Base-by-base conservation (phyloP, 179 eudicot species). In the Silene vulgaris region DNA sequence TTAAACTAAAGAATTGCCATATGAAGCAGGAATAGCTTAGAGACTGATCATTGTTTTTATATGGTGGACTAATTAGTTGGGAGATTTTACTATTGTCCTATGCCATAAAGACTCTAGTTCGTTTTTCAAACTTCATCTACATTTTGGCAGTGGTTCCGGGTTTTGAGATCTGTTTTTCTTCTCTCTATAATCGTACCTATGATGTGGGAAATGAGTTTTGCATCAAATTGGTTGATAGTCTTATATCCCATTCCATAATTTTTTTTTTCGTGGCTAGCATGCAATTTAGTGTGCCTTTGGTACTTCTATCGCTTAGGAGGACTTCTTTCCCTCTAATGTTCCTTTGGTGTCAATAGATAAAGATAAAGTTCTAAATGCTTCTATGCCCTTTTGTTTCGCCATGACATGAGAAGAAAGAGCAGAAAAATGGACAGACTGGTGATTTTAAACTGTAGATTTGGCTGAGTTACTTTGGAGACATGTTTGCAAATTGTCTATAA, bases 371-470 rank as follows among this genome's bases (percentile, higher is more conserved):
- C 12, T 13, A 16, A 23, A 28, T 23, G 35, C 32, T 11, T 64
- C 6, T 26, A 64, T 11, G 28, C 16, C n/a, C 2, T 23, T 26
- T 64, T 28, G 68, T 64, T 64, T 64, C 9, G 68, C 68, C 17
- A 23, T 26, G 68, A 64, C 68, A 64, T 64, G 37, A 64, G 35
- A 64, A 64, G 68, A 28, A 5, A 62, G 68, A 60, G 26, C 64
- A 5, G 23, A 21, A 60, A 20, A 5, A 1, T 4, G 52, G 14
- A 45, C 52, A 45, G 52, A 45, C 52, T 11, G 52, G 52, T 45
- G 14, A 45, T 45, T 13, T 45, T 9, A 11, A 45, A 11, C 52
- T 45, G 52, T 45, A 45, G 52, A 45, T 45, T 45, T 45, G 13
- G 52, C 52, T 0, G 52, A 45, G 52, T 9, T 45, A 45, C 52